Conservation (phyloP, 2,329 filamentous ascomycete genomes). For the Boeremia exigua region DNA sequence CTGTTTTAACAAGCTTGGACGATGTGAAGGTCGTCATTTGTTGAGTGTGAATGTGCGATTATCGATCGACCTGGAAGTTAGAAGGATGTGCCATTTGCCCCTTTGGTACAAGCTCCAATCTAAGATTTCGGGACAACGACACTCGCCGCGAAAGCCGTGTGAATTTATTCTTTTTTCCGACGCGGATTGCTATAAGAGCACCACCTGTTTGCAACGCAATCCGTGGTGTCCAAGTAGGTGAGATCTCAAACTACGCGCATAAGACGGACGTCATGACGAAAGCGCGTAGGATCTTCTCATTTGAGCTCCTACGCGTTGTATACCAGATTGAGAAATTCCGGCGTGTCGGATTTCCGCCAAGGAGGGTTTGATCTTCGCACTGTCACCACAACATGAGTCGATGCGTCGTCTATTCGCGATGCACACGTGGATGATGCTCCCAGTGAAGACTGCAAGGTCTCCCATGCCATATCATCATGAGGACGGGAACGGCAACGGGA, state of each 20-base stretch:
- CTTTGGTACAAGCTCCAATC: slow-evolving; percentile 26
- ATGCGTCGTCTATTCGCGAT: background rate
- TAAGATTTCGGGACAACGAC: background rate
- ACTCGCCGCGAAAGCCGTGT: too few relatives aligned
- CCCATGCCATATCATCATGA: background rate
- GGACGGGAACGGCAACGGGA: background rate
- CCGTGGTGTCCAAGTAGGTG: background rate
- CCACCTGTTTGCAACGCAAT: background rate
- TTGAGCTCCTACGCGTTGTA: slow-evolving; percentile 2
- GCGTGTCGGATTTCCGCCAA: background rate
- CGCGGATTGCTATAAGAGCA: background rate
- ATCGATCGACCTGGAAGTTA: slow-evolving; percentile 6
- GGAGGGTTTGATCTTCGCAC: background rate
- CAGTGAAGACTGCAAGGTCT: background rate
- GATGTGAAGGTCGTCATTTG: slow-evolving; percentile 5
- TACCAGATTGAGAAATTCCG: background rate
- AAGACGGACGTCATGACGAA: background rate
- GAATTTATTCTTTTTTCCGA: background rate
- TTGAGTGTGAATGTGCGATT: slow-evolving; percentile 3
- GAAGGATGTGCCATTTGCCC: slow-evolving; percentile 27
- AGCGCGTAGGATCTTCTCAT: background rate
- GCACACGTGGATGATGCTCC: background rate
- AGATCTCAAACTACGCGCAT: slow-evolving; percentile 11
- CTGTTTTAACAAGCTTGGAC: slow-evolving; percentile 11
- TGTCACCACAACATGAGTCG: background rate